Base-by-base conservation (phyloP, 2,329 filamentous ascomycete genomes). In the Westerdykella aurantiaca region DNA sequence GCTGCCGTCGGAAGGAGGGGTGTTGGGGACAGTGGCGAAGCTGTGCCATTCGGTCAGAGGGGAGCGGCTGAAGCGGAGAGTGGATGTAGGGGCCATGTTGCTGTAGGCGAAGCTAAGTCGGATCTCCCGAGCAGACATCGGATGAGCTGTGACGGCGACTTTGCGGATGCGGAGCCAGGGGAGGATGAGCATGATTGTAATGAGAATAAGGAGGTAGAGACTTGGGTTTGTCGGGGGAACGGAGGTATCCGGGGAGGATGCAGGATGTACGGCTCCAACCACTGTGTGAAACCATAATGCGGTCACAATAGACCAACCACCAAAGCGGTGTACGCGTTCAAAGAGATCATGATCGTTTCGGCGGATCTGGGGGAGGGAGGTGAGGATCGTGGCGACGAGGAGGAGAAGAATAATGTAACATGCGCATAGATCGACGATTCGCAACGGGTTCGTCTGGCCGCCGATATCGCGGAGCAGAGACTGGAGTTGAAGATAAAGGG, bases 151-250 rank as follows among this genome's bases (percentile, higher is more conserved):
- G 6, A 35, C 17, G 33, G 33, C 9, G 33, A 86, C 79, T 51
- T 78, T 81, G 43, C 85, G 80, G 22, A 93, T 77, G 46, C 79
- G 76, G 2, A 85, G 61, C 86, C 87, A 94, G 1, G 87, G 85
- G 41, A 84, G 80, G 37, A 83, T 71, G 49, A 90, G 75, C 51
- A 83, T 77, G 33, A 74, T 56, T 1, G 85, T 87, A 35, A 82
- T 81, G 37, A 79, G 60, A 21, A 79, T 54, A 14, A 91, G 72
- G 55, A 85, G 78, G 83, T 85, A 93, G 66, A 91, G 59, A 0
- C 57, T 51, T 1, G 57, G 55, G 2, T 45, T 46, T 1, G 31
- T 31, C 37, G 56, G 10, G 39, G 6, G 14, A 13, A 5, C 9
- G 37, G 13, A 14, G 7, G 5, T 13, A 16, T 9, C 9, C 4